Base-by-base conservation (phyloP, 495 filamentous ascomycete species). In the Penicillium soppii region DNA sequence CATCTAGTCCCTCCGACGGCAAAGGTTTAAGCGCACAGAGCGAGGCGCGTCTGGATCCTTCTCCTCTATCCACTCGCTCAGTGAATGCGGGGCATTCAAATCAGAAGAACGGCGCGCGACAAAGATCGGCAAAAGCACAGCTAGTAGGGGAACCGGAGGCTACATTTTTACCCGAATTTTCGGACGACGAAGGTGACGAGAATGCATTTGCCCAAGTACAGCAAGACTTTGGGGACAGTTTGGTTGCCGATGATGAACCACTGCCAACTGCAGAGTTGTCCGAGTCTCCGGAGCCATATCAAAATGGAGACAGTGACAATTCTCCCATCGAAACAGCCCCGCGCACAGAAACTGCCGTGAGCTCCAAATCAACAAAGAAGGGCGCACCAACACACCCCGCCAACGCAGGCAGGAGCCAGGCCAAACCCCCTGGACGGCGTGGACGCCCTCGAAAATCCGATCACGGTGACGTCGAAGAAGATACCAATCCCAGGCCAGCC, bases 241-340 rank as follows among this genome's bases (percentile, higher is more conserved):
- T 69, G 19, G 53, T 61, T 33, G 54, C 46, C 16, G 22, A 54
- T 54, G 20, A 37, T 58, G 16, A 42, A 58, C 33, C 62, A 29
- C 20, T 15, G 39, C 58, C 61, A 12, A 50, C 63, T 15, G 56
- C 61, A 5, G 52, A 63, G 22, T 15, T 56, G 16, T 41, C 53
- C 27, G 72, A 85, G 45, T 67, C 81, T 55, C 63, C 71, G 1
- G 74, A 85, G 13, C 72, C 82, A 35, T 81, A 84, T 52, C 65
- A 71, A 16, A 70, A 86, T 52, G 81, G 81, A 25, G 38, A 68
- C 70, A 49, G 89, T 82, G 70, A 79, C 76, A 67, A 82, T 67
- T 53, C 62, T 35, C 43, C 54, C 7, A 20, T 27, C 40, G 25
- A 47, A 21, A 19, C 22, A 23, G 36, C 49, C 7, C 25, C 37